Evolutionary conservation across 106 monocot genomes (phyloP).

Genomic region (Acorus gramineus): DNA sequence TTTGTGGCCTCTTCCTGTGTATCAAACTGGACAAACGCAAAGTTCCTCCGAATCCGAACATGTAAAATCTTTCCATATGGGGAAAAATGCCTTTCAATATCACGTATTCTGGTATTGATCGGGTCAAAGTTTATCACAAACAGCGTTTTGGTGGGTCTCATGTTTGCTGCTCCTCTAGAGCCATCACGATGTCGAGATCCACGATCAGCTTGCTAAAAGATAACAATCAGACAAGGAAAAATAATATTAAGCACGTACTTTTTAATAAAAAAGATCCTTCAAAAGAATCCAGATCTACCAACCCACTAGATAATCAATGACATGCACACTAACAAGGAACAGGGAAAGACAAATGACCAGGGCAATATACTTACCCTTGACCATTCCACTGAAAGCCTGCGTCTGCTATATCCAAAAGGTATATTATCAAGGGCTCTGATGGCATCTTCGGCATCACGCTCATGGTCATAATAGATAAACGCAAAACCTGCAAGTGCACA

Average conservation of each 20-base stretch:
- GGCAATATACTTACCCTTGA: conserved; percentile 39
- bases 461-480: conserved; percentile 82
- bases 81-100: conserved; percentile 76
- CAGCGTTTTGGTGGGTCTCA: conserved; percentile 52
- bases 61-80: conserved; percentile 67
- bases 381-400: conserved; percentile 80
- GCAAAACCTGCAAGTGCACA: conserved; percentile 58
- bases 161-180: conserved; percentile 31
- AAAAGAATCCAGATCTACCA: too few relatives aligned
- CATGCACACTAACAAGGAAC: not conserved
- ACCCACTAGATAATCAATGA: too few relatives aligned
- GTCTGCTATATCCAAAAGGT: conserved; percentile 56
- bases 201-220: conserved; percentile 45
- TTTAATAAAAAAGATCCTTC: too few relatives aligned
- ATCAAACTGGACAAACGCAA: conserved; percentile 82
- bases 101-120: conserved; percentile 42
- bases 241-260: not conserved
- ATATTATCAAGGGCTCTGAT: conserved; percentile 44
- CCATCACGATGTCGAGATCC: conserved; percentile 50
- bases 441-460: conserved; percentile 79
- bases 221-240: not conserved
- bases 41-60: conserved; percentile 67
- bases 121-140: conserved; percentile 85
- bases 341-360: not conserved
- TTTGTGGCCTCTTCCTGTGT: conserved; percentile 78